These are phyloP conservation scores for Celoporthe dispersa DNA, from an alignment of 2,329 filamentous ascomycete species.

Conservation along the genomic window DNA sequence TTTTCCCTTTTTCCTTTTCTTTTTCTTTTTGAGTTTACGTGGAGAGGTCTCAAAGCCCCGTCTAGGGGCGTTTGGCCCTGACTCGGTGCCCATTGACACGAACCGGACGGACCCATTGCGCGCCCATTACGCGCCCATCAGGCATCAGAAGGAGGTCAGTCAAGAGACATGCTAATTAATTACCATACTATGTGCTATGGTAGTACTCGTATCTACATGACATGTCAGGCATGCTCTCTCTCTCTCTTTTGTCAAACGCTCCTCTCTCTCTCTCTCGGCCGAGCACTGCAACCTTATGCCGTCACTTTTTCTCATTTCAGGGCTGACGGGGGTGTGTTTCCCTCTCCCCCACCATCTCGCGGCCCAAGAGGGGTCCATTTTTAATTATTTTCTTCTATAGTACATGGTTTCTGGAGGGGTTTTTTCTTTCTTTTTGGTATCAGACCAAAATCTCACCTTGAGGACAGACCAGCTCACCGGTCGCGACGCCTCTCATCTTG, in stretches of 20 bases:
- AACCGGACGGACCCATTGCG: background rate
- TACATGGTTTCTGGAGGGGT: background rate
- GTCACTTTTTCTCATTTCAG: background rate
- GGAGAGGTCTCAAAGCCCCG: background rate
- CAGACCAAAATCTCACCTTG: background rate
- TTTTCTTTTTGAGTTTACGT: background rate
- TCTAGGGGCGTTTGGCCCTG: background rate
- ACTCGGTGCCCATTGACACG: conserved; percentile 2
- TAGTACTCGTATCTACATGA: background rate
- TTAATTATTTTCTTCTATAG: too few relatives aligned
- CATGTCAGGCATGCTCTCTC: too few relatives aligned
- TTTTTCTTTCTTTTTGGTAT: background rate
- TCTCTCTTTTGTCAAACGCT: too few relatives aligned
- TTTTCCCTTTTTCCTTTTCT: background rate
- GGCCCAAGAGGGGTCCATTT: background rate
- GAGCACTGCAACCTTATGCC: background rate
- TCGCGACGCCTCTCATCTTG: background rate
- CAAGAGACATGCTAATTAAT: background rate
- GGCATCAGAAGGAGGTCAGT: background rate
- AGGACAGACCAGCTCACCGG: background rate
- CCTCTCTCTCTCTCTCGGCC: background rate
- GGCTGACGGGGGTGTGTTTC: background rate
- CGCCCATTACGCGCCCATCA: background rate
- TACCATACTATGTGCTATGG: too few relatives aligned
- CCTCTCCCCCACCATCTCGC: background rate